These are phyloP conservation scores for Aspergillus caelatus DNA, from an alignment of 2,329 filamentous ascomycete genomes.

Conservation along the genomic window DNA sequence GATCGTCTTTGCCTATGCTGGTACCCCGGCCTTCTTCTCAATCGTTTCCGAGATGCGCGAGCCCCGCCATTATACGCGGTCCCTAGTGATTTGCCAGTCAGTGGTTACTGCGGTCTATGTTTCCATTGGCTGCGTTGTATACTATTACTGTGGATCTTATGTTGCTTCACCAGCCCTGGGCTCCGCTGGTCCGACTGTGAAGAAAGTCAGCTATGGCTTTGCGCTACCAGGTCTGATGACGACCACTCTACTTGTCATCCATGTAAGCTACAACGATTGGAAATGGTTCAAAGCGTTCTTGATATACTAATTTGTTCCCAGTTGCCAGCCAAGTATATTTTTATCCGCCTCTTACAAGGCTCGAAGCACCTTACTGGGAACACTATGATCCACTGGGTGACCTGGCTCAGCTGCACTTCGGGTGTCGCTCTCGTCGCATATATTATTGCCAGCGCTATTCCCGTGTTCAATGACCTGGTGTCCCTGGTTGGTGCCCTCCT, in stretches of 20 bases:
- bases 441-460: background rate
- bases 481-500: no score
- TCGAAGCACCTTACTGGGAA: background rate
- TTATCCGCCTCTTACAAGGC: background rate
- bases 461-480: no score
- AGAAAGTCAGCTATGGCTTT: background rate
- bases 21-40: constrained; percentile 38
- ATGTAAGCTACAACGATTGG: background rate
- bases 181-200: constrained; percentile 39
- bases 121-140: constrained; percentile 46
- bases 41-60: constrained; percentile 45
- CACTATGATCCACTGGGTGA: background rate
- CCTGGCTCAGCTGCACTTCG: background rate
- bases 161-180: constrained; percentile 53
- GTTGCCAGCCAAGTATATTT: background rate
- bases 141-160: constrained; percentile 51
- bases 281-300: no score
- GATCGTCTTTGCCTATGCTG: constrained; percentile 34
- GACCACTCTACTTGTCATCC: background rate
- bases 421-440: background rate
- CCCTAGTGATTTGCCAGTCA: constrained; percentile 38
- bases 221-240: background rate
- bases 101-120: constrained; percentile 40
- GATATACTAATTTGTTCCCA: background rate
- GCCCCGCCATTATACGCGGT: constrained; percentile 34